Conservation (phyloP, 441 rosid species). For the Erodium moschatum region DNA sequence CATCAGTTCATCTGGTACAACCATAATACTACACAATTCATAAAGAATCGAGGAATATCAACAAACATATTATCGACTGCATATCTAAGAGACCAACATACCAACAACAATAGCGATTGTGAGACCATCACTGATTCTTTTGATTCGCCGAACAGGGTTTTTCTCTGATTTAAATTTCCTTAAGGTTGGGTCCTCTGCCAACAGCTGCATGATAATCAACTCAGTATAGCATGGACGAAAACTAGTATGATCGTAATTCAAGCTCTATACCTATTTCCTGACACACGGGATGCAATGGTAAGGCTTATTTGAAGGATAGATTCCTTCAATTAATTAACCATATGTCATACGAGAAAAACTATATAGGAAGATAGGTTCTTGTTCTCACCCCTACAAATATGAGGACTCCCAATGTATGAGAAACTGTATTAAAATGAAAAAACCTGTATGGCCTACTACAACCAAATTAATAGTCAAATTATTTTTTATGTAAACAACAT, state of each 20-base stretch:
- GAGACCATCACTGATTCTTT: constrained; percentile 1
- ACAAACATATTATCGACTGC: background rate
- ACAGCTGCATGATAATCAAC: background rate
- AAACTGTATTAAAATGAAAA: background rate
- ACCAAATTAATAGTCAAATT: too few relatives aligned
- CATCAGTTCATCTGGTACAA: background rate
- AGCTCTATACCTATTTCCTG: background rate
- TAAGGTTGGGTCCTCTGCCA: constrained; percentile 7
- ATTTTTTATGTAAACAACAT: too few relatives aligned
- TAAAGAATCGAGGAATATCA: background rate
- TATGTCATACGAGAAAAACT: background rate
- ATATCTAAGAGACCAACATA: background rate
- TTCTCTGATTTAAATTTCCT: background rate
- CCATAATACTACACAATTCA: background rate
- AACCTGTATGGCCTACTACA: background rate
- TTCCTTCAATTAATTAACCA: background rate
- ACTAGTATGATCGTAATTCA: background rate
- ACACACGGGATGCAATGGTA: background rate
- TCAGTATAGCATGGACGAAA: background rate
- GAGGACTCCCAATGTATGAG: background rate
- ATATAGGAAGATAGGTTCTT: background rate
- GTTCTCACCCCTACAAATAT: background rate
- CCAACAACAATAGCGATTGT: background rate
- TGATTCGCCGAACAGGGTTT: background rate
- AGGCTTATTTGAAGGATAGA: background rate